These are phyloP conservation scores for Picea mariana DNA, from an alignment of 83 land plant genomes.

Conservation along the genomic window DNA sequence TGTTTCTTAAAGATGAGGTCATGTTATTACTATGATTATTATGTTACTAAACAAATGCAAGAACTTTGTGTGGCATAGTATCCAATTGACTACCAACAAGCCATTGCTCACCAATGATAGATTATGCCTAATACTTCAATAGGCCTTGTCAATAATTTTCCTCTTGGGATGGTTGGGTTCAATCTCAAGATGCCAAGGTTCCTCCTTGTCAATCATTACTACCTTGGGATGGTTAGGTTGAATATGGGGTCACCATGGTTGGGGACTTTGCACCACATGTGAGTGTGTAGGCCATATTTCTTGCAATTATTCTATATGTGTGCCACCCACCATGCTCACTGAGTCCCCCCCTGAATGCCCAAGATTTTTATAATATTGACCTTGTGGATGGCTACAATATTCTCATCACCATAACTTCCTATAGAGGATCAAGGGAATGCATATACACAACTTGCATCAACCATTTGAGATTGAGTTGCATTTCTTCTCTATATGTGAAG, in stretches of 20 bases:
- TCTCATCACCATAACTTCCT: slow-evolving; percentile 13
- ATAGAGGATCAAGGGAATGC: slow-evolving; percentile 20
- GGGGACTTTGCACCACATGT: slow-evolving; percentile 61
- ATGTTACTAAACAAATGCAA: slow-evolving; percentile 59
- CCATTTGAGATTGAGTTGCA: slow-evolving; percentile 24
- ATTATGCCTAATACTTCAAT: slow-evolving; percentile 48
- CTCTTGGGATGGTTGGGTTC: slow-evolving; percentile 42
- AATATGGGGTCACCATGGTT: slow-evolving; percentile 77
- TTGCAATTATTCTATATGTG: slow-evolving; percentile 60
- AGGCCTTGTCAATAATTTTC: slow-evolving; percentile 35
- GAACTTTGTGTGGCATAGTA: slow-evolving; percentile 66
- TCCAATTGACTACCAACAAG: slow-evolving; percentile 47
- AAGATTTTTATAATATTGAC: slow-evolving; percentile 43
- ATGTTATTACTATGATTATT: background rate
- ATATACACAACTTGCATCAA: slow-evolving; percentile 18
- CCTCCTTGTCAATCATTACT: too few relatives aligned
- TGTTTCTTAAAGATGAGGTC: too few relatives aligned
- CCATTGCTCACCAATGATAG: slow-evolving; percentile 50
- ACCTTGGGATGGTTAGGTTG: slow-evolving; percentile 48
- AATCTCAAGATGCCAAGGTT: too few relatives aligned
- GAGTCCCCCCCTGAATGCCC: slow-evolving; percentile 24
- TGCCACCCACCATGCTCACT: slow-evolving; percentile 47
- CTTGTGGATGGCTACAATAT: slow-evolving; percentile 56
- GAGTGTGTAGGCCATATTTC: slow-evolving; percentile 62
- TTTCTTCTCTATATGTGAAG: slow-evolving; percentile 11